phyloP scores from a whole-genome alignment of 345 rosid genomes.

The Jatropha curcas region DNA sequence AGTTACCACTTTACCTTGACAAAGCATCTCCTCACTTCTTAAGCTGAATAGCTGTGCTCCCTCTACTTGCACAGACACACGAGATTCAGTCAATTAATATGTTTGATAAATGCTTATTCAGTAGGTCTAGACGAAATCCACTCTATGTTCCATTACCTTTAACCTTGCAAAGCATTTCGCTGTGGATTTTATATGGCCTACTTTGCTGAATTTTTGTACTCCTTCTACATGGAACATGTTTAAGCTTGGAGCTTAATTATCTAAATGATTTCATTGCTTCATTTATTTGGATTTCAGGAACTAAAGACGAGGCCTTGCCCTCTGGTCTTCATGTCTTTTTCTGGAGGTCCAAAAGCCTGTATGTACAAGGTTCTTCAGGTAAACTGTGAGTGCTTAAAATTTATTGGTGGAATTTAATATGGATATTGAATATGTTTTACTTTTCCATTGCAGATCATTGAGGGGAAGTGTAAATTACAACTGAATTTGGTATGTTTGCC shows the following conservation, averaged over 20 bases:
- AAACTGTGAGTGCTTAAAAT: slow-evolving; percentile 14
- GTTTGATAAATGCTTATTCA: not conserved
- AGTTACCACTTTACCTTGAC: not conserved
- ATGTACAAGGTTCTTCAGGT: slow-evolving; percentile 96
- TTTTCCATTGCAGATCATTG: slow-evolving; percentile 60
- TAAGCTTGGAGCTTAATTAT: slow-evolving; percentile 6
- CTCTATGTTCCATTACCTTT: not conserved
- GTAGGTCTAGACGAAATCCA: not conserved
- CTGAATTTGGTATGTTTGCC: slow-evolving; percentile 49
- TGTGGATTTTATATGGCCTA: not conserved
- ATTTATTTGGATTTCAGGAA: slow-evolving; percentile 48
- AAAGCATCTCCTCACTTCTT: not conserved
- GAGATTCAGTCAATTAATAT: not conserved
- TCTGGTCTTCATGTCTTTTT: slow-evolving; percentile 77
- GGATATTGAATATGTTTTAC: not conserved
- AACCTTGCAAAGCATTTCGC: not conserved
- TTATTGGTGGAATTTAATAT: not conserved
- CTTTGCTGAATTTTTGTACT: not conserved
- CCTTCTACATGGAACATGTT: not conserved
- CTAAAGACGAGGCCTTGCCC: slow-evolving; percentile 74
- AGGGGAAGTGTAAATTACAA: slow-evolving; percentile 52
- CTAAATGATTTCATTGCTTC: slow-evolving; percentile 9
- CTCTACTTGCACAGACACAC: not conserved
- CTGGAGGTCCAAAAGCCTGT: slow-evolving; percentile 91
- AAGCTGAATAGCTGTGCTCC: not conserved